These are phyloP conservation scores for Scedosporium dehoogii DNA, from an alignment of 2,329 filamentous ascomycete genomes.

Conservation along the genomic window DNA sequence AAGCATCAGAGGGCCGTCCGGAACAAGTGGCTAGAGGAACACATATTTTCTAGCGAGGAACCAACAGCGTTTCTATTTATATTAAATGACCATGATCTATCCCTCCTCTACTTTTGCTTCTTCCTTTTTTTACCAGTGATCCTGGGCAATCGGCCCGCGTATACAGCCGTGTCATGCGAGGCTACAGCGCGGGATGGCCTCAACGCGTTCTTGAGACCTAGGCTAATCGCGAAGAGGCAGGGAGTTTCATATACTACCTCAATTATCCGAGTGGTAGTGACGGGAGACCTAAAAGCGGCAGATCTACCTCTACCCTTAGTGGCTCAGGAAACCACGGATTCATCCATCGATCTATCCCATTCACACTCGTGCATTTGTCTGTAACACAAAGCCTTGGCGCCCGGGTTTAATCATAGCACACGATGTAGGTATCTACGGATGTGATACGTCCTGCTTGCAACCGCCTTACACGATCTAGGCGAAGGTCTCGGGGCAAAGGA, in stretches of 20 bases:
- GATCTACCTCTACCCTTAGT: not conserved
- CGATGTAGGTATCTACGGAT: too few relatives aligned
- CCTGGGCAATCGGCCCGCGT: not conserved
- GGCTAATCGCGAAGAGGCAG: not conserved
- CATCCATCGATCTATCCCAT: not conserved
- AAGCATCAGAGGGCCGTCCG: not conserved
- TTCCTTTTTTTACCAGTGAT: slow-evolving; percentile 4
- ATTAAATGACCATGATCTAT: not conserved
- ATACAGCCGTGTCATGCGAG: too few relatives aligned
- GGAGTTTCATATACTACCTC: not conserved
- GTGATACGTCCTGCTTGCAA: too few relatives aligned
- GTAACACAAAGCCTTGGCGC: too few relatives aligned
- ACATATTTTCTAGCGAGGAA: not conserved
- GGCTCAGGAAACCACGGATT: not conserved
- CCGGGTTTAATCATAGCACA: too few relatives aligned
- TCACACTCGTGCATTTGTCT: too few relatives aligned
- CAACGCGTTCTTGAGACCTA: not conserved
- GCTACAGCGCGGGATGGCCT: not conserved
- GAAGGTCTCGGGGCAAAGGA: too few relatives aligned
- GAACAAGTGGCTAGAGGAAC: not conserved
- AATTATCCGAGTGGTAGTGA: not conserved
- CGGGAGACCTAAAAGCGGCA: not conserved
- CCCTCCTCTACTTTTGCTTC: not conserved
- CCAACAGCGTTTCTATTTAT: not conserved
- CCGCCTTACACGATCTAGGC: too few relatives aligned